Base-by-base conservation (phyloP, 225 moss, liverwort and hornwort species). In the Antitrichia curtipendula region DNA sequence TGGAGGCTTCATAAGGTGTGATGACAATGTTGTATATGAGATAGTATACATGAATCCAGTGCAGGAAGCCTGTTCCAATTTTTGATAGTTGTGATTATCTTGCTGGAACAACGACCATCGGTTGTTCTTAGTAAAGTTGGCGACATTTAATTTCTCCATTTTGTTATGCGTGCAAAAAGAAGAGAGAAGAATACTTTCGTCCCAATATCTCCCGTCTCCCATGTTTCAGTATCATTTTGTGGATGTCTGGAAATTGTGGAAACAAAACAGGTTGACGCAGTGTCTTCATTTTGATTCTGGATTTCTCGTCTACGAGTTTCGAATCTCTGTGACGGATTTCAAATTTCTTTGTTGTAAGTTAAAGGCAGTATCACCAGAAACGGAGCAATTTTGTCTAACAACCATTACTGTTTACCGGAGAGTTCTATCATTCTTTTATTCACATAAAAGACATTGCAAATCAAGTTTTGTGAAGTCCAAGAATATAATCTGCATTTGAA, bases 61-160 rank as follows among this genome's bases (percentile, higher is more conserved):
- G 84, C 74, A 87, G 86, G 58, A 90, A 71, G 83, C 70, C 73
- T 87, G 89, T 90, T 90, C 87, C 74, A 61, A 89, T 56, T 90
- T 93, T 89, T 86, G 89, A 86, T 85, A 89, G 84, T 87, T 84
- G 90, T 89, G 88, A 86, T 91, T 78, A 54, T 83, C 64, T 88
- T 70, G 70, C 89, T 84, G 71, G 86, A 89, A 88, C 88, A 86
- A 89, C 83, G 80, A 90, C 80, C 54, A 58, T 73, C 64, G 53
- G 81, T 70, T 88, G 89, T 88, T 87, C 86, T 59, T 77, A 70
- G 58, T 50, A 38, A 85, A 78, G 82, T 78, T 88, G 80, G 74
- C 59, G 53, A 77, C 79, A 24, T 82, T 73, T 7, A 86, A 72
- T 83, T 78, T 82, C 70, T 49, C 23, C 32, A 23, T 73, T 84